phyloP scores from a whole-genome alignment of 768 basidiomycete species.

The Auricularia auricula-judae region DNA sequence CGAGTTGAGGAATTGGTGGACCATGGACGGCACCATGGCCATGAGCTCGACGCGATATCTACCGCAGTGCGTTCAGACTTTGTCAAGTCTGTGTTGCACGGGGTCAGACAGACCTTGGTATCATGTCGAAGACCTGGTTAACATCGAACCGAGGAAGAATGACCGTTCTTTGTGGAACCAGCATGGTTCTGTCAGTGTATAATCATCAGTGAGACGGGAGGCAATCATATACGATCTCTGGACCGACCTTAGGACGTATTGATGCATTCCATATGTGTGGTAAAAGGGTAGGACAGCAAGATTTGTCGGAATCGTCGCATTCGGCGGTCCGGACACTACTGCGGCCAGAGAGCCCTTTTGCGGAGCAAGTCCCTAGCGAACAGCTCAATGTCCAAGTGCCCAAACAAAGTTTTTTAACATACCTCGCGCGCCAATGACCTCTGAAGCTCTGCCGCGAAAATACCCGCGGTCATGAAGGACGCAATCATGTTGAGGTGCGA shows the following conservation, averaged over 20 bases:
- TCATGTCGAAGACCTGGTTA: slow-evolving; percentile 35
- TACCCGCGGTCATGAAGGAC: slow-evolving; percentile 28
- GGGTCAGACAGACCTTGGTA: slow-evolving; percentile 40
- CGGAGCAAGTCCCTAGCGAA: too few species aligned
- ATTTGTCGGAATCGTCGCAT: not conserved
- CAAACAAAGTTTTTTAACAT: too few species aligned
- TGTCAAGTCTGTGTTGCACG: slow-evolving; percentile 6
- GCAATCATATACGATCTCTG: not conserved
- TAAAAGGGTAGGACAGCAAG: slow-evolving; percentile 59
- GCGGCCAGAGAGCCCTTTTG: too few species aligned
- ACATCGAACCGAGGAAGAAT: slow-evolving; percentile 54
- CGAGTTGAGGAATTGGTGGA: slow-evolving; percentile 55
- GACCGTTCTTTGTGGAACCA: slow-evolving; percentile 35
- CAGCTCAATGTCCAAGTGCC: too few species aligned
- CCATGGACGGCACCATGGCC: slow-evolving; percentile 47
- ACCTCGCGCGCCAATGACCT: not conserved
- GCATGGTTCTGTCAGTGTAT: slow-evolving; percentile 14
- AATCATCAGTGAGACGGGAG: slow-evolving; percentile 17
- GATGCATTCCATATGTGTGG: slow-evolving; percentile 54
- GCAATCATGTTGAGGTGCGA: slow-evolving; percentile 53
- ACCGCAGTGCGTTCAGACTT: not conserved
- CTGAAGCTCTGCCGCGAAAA: slow-evolving; percentile 17
- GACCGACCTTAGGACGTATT: slow-evolving; percentile 26
- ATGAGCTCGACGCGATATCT: slow-evolving; percentile 48
- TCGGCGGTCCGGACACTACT: not conserved